phyloP scores from a whole-genome alignment of 495 filamentous ascomycete genomes.

The Gamarada debralockiae region DNA sequence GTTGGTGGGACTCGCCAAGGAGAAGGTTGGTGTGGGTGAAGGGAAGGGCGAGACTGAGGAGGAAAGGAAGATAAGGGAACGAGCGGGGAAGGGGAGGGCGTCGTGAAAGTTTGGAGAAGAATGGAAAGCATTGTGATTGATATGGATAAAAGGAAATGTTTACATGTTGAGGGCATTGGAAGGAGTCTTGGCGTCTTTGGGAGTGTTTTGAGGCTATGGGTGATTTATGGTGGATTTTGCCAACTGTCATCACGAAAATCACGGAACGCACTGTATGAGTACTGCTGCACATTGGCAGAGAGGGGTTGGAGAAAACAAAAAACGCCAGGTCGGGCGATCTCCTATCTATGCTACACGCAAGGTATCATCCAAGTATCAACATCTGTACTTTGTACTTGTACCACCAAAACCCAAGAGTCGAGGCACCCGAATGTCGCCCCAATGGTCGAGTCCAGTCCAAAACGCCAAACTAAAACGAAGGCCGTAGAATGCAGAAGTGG shows the following conservation, averaged over 20 bases:
- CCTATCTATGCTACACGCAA: not conserved
- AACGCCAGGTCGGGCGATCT: too few relatives aligned
- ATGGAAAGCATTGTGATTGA: not conserved
- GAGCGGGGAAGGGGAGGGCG: constrained; percentile 5
- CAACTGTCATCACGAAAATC: too few relatives aligned
- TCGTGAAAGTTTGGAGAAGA: not conserved
- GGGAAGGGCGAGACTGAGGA: constrained; percentile 1
- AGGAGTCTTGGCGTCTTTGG: not conserved
- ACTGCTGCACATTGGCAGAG: too few relatives aligned
- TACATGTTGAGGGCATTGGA: not conserved
- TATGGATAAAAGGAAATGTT: not conserved
- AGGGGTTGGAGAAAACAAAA: too few relatives aligned
- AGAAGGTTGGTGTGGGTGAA: not conserved
- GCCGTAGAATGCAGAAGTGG: not conserved
- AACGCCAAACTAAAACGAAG: constrained; percentile 1
- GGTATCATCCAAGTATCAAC: constrained; percentile 4
- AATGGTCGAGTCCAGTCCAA: not conserved
- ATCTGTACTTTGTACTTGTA: not conserved
- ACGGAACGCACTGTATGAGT: too few relatives aligned
- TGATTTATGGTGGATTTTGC: too few relatives aligned
- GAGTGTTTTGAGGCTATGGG: too few relatives aligned
- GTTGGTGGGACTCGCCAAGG: constrained; percentile 11
- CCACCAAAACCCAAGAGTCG: not conserved
- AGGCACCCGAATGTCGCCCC: not conserved
- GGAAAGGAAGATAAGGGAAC: constrained; percentile 10